Conservation (phyloP, 148 eudicot species). For the Persicaria tinctoria region DNA sequence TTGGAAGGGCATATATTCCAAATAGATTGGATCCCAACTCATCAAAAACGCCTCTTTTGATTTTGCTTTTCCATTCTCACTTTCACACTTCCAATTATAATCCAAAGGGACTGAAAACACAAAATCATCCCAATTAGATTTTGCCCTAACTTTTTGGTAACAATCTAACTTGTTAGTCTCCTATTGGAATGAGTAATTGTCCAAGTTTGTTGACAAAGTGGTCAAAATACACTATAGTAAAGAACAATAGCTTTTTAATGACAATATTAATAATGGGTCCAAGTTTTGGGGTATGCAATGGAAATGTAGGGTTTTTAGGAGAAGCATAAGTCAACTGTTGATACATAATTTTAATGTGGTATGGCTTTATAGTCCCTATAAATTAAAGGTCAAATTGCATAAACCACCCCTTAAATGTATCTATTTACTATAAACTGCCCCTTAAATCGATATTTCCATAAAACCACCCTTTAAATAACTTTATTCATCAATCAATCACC, state of each 20-base stretch:
- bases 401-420: no score
- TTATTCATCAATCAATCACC: no score
- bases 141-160: slow-evolving; percentile 3
- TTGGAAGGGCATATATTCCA: background rate
- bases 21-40: background rate
- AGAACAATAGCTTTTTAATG: background rate
- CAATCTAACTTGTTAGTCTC: slow-evolving; percentile 3
- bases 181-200: slow-evolving; percentile 7
- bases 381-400: no score
- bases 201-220: slow-evolving; percentile 1
- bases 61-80: slow-evolving; percentile 2
- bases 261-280: background rate
- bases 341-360: no score
- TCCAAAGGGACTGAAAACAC: background rate
- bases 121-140: slow-evolving; percentile 9
- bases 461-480: no score
- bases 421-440: no score
- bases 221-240: background rate
- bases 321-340: no score
- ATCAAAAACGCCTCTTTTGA: background rate
- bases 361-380: no score
- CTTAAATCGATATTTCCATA: no score
- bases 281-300: slow-evolving; percentile 2
- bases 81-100: slow-evolving; percentile 1
- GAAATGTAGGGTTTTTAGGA: background rate